Conservation (phyloP, 2,329 filamentous ascomycete genomes). For the Diaporthe ilicicola region DNA sequence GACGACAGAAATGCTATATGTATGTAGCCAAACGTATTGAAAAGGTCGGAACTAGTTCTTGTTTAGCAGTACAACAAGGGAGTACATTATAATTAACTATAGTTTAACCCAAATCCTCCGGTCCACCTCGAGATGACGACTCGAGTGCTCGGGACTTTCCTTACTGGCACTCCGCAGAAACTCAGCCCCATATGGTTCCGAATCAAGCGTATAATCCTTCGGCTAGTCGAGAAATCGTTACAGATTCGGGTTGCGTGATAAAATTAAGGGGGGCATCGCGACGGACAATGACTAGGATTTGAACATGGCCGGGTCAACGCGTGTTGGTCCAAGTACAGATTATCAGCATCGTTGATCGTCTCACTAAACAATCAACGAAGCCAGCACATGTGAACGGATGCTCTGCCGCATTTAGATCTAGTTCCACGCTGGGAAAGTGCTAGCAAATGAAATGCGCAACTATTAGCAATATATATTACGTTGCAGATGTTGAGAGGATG, state of each 20-base stretch:
- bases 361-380: neutral
- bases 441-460: neutral
- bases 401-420: neutral
- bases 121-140: neutral
- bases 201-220: neutral
- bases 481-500: neutral
- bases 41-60: neutral
- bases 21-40: neutral
- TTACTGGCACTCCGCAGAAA: neutral
- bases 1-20: neutral
- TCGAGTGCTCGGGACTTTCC: neutral
- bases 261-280: neutral
- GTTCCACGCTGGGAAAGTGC: neutral
- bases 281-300: too few relatives aligned
- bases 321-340: neutral
- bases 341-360: neutral
- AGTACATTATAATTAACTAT: neutral
- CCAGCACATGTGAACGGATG: neutral
- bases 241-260: too few relatives aligned
- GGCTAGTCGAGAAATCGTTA: too few relatives aligned
- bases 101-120: neutral
- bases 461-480: too few relatives aligned
- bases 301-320: neutral
- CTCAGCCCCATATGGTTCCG: neutral
- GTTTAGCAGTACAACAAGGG: neutral